Conservation (phyloP, 768 basidiomycete species). For the Pulveroboletus ravenelii region DNA sequence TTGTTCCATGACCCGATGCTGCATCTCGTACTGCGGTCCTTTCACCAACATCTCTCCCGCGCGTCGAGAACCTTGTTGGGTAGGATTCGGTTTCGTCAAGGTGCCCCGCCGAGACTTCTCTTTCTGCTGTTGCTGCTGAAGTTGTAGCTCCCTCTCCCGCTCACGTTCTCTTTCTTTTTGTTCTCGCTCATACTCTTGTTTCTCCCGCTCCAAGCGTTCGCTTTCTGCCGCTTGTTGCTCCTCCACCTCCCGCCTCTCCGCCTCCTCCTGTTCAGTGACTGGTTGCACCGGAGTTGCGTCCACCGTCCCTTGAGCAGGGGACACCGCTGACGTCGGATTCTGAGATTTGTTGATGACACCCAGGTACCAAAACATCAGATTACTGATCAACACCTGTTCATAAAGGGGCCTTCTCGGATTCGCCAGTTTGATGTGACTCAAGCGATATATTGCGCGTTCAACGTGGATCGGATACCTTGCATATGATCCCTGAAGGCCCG, state of each 20-base stretch:
- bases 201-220: constrained; percentile 46
- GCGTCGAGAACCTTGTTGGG: constrained; percentile 47
- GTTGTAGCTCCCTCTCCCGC: constrained; percentile 29
- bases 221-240: constrained; percentile 41
- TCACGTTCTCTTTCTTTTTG: constrained; percentile 32
- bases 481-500: constrained; percentile 38
- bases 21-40: constrained; percentile 90
- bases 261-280: constrained; percentile 32
- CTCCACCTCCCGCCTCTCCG: constrained; percentile 38
- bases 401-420: constrained; percentile 95
- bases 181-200: constrained; percentile 53
- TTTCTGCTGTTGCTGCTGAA: constrained; percentile 37
- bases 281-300: constrained; percentile 23
- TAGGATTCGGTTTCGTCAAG: constrained; percentile 61
- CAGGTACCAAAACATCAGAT: constrained; percentile 99
- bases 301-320: constrained; percentile 29
- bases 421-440: constrained; percentile 98
- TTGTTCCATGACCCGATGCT: constrained; percentile 89
- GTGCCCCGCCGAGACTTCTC: constrained; percentile 43
- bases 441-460: constrained; percentile 93
- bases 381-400: constrained; percentile 92
- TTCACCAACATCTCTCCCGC: constrained; percentile 84
- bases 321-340: constrained; percentile 36
- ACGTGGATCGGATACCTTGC: constrained; percentile 97
- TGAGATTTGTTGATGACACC: constrained; percentile 94